These are phyloP conservation scores for Vicia villosa DNA, from an alignment of 306 rosid species.

Conservation along the genomic window DNA sequence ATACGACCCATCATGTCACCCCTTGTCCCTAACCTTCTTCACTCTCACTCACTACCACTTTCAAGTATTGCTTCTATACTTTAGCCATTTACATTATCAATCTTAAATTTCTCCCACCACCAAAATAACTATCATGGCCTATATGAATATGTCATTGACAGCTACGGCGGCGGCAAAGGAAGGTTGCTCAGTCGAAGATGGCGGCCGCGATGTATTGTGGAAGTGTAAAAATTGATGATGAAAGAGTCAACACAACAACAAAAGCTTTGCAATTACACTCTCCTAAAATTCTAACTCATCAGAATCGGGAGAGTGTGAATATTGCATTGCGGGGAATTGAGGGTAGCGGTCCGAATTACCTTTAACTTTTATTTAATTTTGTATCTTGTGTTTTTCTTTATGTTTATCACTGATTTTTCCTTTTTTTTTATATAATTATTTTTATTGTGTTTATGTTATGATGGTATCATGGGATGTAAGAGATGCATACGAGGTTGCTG, in stretches of 20 bases:
- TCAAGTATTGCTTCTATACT: conserved; percentile 10
- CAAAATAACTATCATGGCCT: conserved; percentile 31
- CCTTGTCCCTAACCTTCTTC: conserved; percentile 47
- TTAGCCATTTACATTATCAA: conserved; percentile 26
- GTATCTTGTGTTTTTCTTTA: conserved; percentile 15
- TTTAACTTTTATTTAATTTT: conserved; percentile 39
- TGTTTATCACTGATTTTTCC: conserved; percentile 34
- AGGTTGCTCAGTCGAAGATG: conserved; percentile 23
- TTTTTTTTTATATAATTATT: background rate
- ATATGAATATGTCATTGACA: conserved; percentile 6
- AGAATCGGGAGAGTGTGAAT: conserved; percentile 75
- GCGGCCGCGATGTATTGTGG: conserved; percentile 25
- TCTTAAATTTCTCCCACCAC: background rate
- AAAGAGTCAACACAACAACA: conserved; percentile 32
- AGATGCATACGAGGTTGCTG: conserved; percentile 94
- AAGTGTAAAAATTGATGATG: conserved; percentile 37
- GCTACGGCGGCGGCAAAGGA: background rate
- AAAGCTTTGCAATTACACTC: conserved; percentile 86
- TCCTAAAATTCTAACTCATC: conserved; percentile 63
- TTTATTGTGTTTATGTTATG: conserved; percentile 8
- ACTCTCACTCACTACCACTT: conserved; percentile 29
- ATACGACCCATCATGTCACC: conserved; percentile 71
- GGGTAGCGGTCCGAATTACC: conserved; percentile 99
- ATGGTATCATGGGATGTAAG: conserved; percentile 84
- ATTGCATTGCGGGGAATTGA: conserved; percentile 99